Evolutionary conservation across 2,329 filamentous ascomycete species (phyloP), one percentile per base, ranked within the genome.

Genomic region (Aspergillus ruber): DNA sequence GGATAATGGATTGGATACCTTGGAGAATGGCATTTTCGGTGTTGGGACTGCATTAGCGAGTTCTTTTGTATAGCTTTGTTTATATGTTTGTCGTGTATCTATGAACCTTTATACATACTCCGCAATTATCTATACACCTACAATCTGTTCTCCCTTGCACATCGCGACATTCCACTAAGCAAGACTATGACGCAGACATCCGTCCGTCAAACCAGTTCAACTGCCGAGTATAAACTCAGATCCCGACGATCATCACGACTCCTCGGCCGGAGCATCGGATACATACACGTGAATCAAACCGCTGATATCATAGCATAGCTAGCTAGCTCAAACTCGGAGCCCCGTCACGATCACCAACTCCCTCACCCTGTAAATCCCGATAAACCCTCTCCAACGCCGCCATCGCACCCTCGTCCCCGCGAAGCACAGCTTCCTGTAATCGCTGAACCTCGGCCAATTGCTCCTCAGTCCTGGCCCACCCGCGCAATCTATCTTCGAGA

Each of bases 391-490:
- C 64, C 42, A 73, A 39, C 15, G 62, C 60, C 18, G 52, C 54
- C 44, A 67, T 48, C 7, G 71, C 70, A 17, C 61, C 57, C 8
- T 50, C 42, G 46, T 74, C 68, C 6, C 71, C 71, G 35, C 62
- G 56, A 20, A 62, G 44, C 17, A 68, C 67, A 39, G 58, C 60
- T 20, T 64, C 57, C 27, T 67, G 70, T 42, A 73, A 52, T 13
- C 55, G 56, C 17, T 68, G 61, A 13, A 73, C 60, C 29, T 66
- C 60, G 7, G 59, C 58, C 15, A 71, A 46, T 41, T 68, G 63
- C 23, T 67, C 61, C 41, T 69, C 67, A 3, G 62, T 68, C 17
- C 61, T 61, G n/a, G 61, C 62, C 65, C 69, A 71, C 21, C 62
- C 67, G 9, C 56, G 56, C 39, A 70, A 49, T 35, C 58, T 61